Conservation (phyloP, 495 filamentous ascomycete species). For the Talaromyces liani region DNA sequence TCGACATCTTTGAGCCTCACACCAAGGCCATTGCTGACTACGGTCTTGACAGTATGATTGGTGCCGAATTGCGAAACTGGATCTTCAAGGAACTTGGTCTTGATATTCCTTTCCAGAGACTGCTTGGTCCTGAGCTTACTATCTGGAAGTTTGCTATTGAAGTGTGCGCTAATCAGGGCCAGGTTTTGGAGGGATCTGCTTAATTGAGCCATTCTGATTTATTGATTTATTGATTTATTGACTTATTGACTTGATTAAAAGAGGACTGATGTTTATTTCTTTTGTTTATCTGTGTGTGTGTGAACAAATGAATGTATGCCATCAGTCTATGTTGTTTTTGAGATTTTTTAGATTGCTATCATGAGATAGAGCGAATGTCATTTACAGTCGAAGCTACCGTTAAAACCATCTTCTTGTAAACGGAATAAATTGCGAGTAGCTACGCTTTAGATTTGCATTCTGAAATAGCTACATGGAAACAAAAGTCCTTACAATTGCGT, state of each 20-base stretch:
- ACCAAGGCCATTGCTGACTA: constrained; percentile 23
- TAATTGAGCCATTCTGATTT: neutral
- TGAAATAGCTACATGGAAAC: neutral
- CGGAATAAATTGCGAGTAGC: neutral
- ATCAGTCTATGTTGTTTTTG: neutral
- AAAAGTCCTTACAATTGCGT: neutral
- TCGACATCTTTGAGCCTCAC: constrained; percentile 12
- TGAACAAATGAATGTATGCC: neutral
- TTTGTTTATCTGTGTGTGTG: neutral
- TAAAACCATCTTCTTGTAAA: neutral
- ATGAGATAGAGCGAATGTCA: neutral
- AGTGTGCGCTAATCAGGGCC: constrained; percentile 1
- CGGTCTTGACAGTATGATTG: constrained; percentile 42
- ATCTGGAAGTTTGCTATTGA: constrained; percentile 3
- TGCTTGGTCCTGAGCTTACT: constrained; percentile 16
- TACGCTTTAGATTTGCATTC: neutral
- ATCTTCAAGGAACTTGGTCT: constrained; percentile 33
- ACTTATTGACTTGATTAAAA: neutral
- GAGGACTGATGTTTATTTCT: neutral
- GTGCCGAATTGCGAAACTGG: constrained; percentile 40
- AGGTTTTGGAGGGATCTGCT: neutral
- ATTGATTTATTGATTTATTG: neutral
- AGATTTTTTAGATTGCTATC: neutral
- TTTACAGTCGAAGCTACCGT: neutral
- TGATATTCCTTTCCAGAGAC: constrained; percentile 30